Evolutionary conservation across 1,139 yeast species (phyloP).

Genomic region (Chernovozyma sophiae-reginae): DNA sequence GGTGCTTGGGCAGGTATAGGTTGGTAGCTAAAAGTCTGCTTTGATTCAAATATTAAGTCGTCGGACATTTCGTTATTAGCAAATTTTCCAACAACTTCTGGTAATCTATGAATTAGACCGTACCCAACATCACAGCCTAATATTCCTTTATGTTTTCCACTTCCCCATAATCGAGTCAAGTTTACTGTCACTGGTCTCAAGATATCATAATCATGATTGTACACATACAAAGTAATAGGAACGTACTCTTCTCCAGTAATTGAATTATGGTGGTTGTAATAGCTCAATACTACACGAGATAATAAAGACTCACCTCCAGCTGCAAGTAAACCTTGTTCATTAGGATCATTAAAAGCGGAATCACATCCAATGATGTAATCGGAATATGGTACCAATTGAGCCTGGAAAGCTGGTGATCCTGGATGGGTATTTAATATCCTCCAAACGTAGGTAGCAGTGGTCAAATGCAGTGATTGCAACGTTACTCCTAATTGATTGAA

Average conservation of each 20-base stretch:
- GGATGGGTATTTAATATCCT: conserved; percentile 73
- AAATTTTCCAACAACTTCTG: conserved; percentile 58
- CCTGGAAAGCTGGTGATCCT: conserved; percentile 79
- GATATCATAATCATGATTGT: conserved; percentile 81
- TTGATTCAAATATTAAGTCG: conserved; percentile 35
- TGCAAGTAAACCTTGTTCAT: conserved; percentile 60
- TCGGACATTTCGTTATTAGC: conserved; percentile 28
- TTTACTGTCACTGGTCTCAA: conserved; percentile 82
- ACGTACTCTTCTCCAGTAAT: conserved; percentile 30
- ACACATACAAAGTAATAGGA: conserved; percentile 64
- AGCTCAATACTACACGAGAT: conserved; percentile 57
- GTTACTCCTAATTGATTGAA: conserved; percentile 55
- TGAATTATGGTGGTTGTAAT: conserved; percentile 50
- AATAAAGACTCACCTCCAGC: conserved; percentile 84
- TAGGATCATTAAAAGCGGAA: conserved; percentile 37
- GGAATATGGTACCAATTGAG: conserved; percentile 79
- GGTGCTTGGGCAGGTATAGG: conserved; percentile 8
- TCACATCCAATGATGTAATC: conserved; percentile 92
- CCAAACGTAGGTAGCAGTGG: conserved; percentile 82
- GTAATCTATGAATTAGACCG: conserved; percentile 81
- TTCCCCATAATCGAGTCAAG: conserved; percentile 39
- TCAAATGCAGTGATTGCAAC: conserved; percentile 73
- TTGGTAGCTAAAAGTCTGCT: conserved; percentile 15
- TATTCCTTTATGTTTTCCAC: conserved; percentile 62
- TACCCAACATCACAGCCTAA: conserved; percentile 95